Base-by-base conservation (phyloP, 306 rosid genomes). In the Casuarina glauca region DNA sequence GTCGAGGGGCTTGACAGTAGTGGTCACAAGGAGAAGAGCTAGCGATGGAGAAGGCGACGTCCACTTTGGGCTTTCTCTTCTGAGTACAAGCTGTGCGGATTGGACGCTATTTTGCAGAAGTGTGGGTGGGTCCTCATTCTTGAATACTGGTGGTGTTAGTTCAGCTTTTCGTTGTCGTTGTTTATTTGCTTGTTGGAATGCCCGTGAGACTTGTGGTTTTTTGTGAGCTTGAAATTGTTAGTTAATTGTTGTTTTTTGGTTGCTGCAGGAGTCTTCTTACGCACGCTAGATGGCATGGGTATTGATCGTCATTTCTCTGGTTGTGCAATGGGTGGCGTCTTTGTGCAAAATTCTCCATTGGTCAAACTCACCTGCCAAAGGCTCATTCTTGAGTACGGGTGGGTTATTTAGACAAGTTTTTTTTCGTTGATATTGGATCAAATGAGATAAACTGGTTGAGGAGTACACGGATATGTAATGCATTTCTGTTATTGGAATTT, bases 241-340 rank as follows among this genome's bases (percentile, higher is more conserved):
- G 32, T 26, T 26, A 0, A 20, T 20, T n/a, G 64, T 20, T 57
- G 39, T 57, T 57, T 36, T 57, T 20, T 57, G 64, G 5, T 9
- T 57, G 38, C 64, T 7, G 38, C 64, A 20, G 64, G 35, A 19
- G 63, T 26, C 32, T 26, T 26, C 32, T 26, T 5, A 57, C 20
- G 12, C 35, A 26, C 46, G 45, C 72, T 19, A 52, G 51, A 87
- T 87, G 87, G 80, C 80, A 5, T 87, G 87, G 91, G 51, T 84
- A 10, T 74, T 84, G 78, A 76, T 88, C 10, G 17, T 83, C 76
- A 52, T 76, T 76, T 89, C 83, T 66, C 60, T 88, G 42, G 5
- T 87, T 69, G 83, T 84, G 6, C 13, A 88, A n/a, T 92, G 97
- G 96, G 26, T 91, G 9, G 78, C 85, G 86, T 95, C 90, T 57